Percentiles rank a stretch among this genome's conserved stretches.
phyloP scores from a whole-genome alignment of 73 alveolate genomes.

The Tetrahymena thermophila region DNA sequence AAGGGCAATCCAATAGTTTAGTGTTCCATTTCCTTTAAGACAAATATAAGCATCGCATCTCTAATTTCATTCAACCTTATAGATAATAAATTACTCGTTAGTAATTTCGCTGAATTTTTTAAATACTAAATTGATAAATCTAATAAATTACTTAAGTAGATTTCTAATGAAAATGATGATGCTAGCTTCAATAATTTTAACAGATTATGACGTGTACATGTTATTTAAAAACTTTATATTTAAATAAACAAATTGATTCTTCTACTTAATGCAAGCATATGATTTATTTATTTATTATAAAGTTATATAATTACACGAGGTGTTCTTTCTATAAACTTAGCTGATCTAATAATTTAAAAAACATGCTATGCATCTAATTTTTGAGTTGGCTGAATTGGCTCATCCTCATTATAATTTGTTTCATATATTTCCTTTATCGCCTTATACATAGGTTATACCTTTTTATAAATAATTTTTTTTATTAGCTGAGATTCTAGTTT shows the following conservation, averaged over 20 bases:
- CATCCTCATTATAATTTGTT: neutral
- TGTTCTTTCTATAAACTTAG: neutral
- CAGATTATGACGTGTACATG: neutral
- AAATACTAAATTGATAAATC: no score
- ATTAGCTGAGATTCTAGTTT: neutral
- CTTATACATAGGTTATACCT: neutral
- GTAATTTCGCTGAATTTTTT: neutral
- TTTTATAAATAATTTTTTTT: neutral
- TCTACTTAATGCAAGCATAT: neutral
- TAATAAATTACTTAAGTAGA: neutral
- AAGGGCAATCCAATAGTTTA: neutral
- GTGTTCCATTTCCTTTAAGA: neutral
- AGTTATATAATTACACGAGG: neutral
- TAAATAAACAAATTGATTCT: neutral
- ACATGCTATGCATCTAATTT: neutral
- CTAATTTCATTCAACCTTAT: neutral
- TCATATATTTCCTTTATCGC: neutral
- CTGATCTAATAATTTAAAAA: neutral
- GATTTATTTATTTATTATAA: neutral
- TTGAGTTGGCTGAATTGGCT: neutral
- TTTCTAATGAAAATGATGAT: neutral
- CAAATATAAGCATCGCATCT: neutral
- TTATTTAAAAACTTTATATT: neutral
- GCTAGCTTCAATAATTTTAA: neutral
- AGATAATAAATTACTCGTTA: neutral